Percentiles rank a stretch among this genome's conserved stretches.
Evolutionary conservation across 169 alveolate species (phyloP).

Genomic region (Plasmodium coatneyi): DNA sequence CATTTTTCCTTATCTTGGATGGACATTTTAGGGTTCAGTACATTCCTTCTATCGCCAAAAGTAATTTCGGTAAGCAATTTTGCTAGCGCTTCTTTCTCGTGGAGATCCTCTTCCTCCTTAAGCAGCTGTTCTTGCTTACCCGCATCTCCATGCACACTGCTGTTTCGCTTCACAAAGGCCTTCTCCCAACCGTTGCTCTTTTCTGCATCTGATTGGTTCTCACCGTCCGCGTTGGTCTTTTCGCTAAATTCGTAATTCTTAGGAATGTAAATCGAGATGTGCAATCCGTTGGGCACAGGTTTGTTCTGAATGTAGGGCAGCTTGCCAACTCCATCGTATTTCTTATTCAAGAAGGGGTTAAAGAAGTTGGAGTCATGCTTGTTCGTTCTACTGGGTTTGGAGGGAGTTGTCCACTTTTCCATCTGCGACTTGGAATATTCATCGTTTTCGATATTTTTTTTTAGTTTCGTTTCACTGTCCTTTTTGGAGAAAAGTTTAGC

Average conservation of each 20-base stretch:
- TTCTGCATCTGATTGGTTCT: background rate
- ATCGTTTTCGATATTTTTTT: slow-evolving; percentile 4
- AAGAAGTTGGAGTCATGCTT: slow-evolving; percentile 42
- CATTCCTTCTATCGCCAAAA: slow-evolving; percentile 36
- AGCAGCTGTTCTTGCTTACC: background rate
- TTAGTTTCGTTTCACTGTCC: background rate
- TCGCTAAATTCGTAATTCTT: slow-evolving; percentile 21
- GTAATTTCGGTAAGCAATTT: slow-evolving; percentile 65
- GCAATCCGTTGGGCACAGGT: slow-evolving; percentile 65
- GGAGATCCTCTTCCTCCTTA: slow-evolving; percentile 12
- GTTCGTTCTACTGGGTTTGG: background rate
- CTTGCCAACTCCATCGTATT: slow-evolving; percentile 68
- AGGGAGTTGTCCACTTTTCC: background rate
- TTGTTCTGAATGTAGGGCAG: slow-evolving; percentile 70
- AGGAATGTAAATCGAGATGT: slow-evolving; percentile 52
- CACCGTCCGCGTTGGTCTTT: background rate
- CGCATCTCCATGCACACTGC: background rate
- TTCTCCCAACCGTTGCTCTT: background rate
- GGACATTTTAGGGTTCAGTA: slow-evolving; percentile 17
- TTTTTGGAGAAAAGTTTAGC: background rate
- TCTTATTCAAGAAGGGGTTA: slow-evolving; percentile 63
- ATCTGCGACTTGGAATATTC: background rate
- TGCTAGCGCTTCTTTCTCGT: slow-evolving; percentile 55
- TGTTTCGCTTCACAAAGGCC: background rate
- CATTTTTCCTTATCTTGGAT: slow-evolving; percentile 50